phyloP scores from a whole-genome alignment of 257 asterid species.

The Ajuga chamaepitys region DNA sequence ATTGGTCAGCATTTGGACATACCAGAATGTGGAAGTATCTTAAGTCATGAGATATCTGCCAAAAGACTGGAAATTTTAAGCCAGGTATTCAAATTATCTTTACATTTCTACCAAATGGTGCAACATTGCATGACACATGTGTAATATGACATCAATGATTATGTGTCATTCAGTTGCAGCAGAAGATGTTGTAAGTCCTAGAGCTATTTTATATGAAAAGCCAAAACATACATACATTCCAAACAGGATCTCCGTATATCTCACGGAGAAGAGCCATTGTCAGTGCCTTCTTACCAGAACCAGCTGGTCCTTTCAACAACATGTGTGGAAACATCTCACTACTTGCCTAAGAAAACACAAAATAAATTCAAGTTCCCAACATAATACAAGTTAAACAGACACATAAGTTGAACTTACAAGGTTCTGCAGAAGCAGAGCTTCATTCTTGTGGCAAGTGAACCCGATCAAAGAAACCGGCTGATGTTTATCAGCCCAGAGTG shows the following conservation, averaged over 20 bases:
- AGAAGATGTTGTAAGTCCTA: no score
- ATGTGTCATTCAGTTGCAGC: no score
- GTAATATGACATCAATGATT: no score
- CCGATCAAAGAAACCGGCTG: constrained; percentile 52
- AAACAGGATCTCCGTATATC: constrained; percentile 59
- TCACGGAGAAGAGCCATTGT: constrained; percentile 64
- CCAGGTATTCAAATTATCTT: neutral
- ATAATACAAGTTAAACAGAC: constrained; percentile 3
- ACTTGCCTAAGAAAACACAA: constrained; percentile 27
- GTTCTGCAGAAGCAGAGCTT: constrained; percentile 58
- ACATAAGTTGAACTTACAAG: constrained; percentile 36
- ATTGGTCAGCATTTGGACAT: constrained; percentile 5
- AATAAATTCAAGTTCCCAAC: constrained; percentile 16
- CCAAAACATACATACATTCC: constrained; percentile 35
- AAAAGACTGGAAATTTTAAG: neutral
- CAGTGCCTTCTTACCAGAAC: constrained; percentile 73
- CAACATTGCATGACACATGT: no score
- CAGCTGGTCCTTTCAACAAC: constrained; percentile 66
- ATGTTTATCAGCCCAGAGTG: constrained; percentile 78
- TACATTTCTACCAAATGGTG: no score
- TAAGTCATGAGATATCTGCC: constrained; percentile 73
- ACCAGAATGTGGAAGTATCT: constrained; percentile 62
- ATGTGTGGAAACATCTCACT: constrained; percentile 51
- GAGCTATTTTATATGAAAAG: no score
- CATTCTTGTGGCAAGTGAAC: constrained; percentile 70